Evolutionary conservation across 208 protist species (phyloP).

Genomic region (Angomonas desouzai): DNA sequence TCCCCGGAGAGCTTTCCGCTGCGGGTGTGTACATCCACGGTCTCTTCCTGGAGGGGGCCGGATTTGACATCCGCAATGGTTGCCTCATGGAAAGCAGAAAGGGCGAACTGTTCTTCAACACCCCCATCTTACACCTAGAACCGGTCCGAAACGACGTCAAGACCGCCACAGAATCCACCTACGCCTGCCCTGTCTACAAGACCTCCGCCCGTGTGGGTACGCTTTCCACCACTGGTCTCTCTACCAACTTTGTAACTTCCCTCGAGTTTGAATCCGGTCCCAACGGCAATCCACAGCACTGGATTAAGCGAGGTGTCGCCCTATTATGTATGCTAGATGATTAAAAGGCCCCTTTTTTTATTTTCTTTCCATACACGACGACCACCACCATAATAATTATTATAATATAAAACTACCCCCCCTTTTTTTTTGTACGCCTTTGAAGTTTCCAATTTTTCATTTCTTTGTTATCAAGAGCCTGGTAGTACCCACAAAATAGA

Average conservation of each 20-base stretch:
- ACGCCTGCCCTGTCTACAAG: conserved; percentile 92
- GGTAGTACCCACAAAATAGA: background rate
- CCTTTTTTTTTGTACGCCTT: background rate
- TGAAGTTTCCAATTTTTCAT: conserved; percentile 8
- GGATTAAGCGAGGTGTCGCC: conserved; percentile 91
- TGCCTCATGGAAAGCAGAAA: conserved; percentile 75
- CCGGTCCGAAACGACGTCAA: conserved; percentile 48
- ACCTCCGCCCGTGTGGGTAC: conserved; percentile 86
- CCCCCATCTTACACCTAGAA: conserved; percentile 91
- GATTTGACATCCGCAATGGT: conserved; percentile 42
- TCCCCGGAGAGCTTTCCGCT: conserved; percentile 39
- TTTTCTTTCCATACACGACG: too few species aligned
- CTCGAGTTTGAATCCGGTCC: conserved; percentile 58
- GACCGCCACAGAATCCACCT: conserved; percentile 35
- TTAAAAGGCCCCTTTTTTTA: conserved; percentile 24
- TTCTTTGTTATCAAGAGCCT: background rate
- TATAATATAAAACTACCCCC: background rate
- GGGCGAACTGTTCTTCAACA: conserved; percentile 79
- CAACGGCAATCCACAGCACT: conserved; percentile 62
- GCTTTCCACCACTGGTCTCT: conserved; percentile 88
- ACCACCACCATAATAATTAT: too few species aligned
- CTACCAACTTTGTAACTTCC: conserved; percentile 91
- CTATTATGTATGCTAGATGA: conserved; percentile 93
- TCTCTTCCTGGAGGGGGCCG: conserved; percentile 88
- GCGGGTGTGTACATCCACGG: conserved; percentile 92